These are phyloP conservation scores for Macroventuria anomochaeta DNA, from an alignment of 2,329 filamentous ascomycete species.

Conservation along the genomic window DNA sequence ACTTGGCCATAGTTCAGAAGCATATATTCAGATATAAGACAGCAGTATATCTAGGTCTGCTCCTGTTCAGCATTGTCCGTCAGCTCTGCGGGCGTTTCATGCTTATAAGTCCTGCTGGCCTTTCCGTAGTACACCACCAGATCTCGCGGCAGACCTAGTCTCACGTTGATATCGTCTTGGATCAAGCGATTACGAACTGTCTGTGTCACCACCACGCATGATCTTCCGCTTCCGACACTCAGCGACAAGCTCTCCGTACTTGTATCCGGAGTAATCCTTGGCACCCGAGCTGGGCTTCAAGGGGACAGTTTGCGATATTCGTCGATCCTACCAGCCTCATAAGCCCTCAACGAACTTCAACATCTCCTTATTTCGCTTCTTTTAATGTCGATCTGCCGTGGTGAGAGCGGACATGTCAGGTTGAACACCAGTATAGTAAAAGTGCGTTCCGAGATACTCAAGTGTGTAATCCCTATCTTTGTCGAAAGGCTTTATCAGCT, in stretches of 20 bases:
- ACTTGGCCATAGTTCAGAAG: no score
- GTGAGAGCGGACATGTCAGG: constrained; percentile 8
- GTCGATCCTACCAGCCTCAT: constrained; percentile 27
- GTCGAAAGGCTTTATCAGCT: constrained; percentile 21
- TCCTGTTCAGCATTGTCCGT: background rate
- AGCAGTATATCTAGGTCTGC: background rate
- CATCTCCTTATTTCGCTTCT: constrained; percentile 18
- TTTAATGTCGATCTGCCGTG: constrained; percentile 21
- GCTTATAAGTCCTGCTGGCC: background rate
- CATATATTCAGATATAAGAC: background rate
- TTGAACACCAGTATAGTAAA: constrained; percentile 11
- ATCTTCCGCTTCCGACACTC: constrained; percentile 26
- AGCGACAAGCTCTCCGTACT: constrained; percentile 25
- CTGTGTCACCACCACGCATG: constrained; percentile 14
- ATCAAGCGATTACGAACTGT: constrained; percentile 25
- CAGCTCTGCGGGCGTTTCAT: background rate
- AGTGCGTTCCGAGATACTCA: constrained; percentile 20
- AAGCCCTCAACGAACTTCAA: constrained; percentile 25
- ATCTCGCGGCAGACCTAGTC: constrained; percentile 13
- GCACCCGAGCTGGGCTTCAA: constrained; percentile 6
- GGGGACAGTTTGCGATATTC: constrained; percentile 10
- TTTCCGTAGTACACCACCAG: background rate
- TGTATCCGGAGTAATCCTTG: constrained; percentile 17
- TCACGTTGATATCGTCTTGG: constrained; percentile 26
- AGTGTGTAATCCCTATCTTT: constrained; percentile 18